These are phyloP conservation scores for Leccinellum albellum DNA, from an alignment of 768 basidiomycete genomes.

Conservation along the genomic window DNA sequence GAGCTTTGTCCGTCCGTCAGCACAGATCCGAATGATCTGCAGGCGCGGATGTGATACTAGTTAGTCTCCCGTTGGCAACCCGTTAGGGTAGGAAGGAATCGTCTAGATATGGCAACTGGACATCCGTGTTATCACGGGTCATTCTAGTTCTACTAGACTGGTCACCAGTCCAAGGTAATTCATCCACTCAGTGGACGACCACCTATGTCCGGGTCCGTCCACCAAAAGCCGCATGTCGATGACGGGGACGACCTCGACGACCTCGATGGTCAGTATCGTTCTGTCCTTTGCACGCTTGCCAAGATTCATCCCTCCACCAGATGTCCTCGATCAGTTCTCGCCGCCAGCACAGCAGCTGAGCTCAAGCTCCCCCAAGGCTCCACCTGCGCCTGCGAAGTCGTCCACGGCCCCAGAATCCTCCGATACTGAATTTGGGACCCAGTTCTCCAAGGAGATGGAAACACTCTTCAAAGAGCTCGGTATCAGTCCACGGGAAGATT, in stretches of 20 bases:
- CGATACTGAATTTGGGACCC: constrained; percentile 32
- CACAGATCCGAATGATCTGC: too few relatives aligned
- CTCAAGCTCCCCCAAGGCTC: constrained; percentile 11
- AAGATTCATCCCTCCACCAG: constrained; percentile 28
- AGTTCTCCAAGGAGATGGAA: constrained; percentile 45
- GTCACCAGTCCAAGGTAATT: not conserved
- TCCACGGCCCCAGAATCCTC: constrained; percentile 14
- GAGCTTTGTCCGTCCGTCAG: too few relatives aligned
- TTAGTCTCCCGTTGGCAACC: too few relatives aligned
- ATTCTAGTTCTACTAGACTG: too few relatives aligned
- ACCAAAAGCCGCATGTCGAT: constrained; percentile 21
- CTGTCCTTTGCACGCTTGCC: not conserved
- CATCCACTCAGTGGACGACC: not conserved
- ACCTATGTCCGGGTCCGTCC: not conserved
- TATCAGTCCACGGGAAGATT: constrained; percentile 10
- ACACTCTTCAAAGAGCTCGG: constrained; percentile 31
- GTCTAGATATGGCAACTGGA: too few relatives aligned
- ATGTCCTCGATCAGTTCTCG: constrained; percentile 48
- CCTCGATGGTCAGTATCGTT: constrained; percentile 35
- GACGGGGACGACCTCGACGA: constrained; percentile 41
- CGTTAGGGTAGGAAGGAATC: too few relatives aligned
- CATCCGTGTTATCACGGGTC: not conserved
- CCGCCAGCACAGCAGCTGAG: constrained; percentile 10
- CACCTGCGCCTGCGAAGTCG: constrained; percentile 14
- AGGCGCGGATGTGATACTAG: too few relatives aligned